Conservation (phyloP, 371 early-diverging fungal genomes). For the Rhizomucor miehei region DNA sequence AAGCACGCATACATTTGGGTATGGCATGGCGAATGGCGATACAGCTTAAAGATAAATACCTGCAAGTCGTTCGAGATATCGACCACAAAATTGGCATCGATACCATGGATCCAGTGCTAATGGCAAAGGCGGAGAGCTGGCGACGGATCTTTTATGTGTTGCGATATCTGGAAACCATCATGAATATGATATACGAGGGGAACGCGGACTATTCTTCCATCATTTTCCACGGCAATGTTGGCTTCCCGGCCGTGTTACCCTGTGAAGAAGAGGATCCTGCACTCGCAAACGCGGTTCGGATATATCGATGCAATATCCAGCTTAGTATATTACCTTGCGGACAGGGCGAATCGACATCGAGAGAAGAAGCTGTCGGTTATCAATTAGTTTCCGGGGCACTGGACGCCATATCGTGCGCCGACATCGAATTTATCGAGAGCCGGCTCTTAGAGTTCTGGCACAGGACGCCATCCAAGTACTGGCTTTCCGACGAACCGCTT, state of each 20-base stretch:
- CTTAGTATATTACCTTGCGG: conserved; percentile 13
- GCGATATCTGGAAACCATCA: conserved; percentile 26
- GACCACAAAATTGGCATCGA: conserved; percentile 4
- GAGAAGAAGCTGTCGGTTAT: conserved; percentile 22
- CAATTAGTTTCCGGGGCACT: conserved; percentile 22
- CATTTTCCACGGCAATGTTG: conserved; percentile 27
- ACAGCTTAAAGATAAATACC: conserved; percentile 23
- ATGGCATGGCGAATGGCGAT: conserved; percentile 40
- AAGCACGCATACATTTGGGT: conserved; percentile 30
- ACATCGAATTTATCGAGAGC: conserved; percentile 27
- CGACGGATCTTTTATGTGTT: conserved; percentile 32
- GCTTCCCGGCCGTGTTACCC: conserved; percentile 25
- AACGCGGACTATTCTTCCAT: conserved; percentile 21
- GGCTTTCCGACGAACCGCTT: conserved; percentile 27
- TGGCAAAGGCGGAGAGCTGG: conserved; percentile 36
- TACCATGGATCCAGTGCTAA: background rate
- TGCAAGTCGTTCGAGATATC: conserved; percentile 8
- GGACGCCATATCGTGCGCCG: conserved; percentile 14
- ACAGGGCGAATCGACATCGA: conserved; percentile 16
- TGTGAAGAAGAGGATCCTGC: conserved; percentile 18
- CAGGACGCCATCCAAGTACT: conserved; percentile 16
- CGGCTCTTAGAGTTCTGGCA: conserved; percentile 35
- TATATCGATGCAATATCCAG: conserved; percentile 21
- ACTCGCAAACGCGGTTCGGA: conserved; percentile 1
- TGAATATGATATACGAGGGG: conserved; percentile 27